Evolutionary conservation across 2,329 filamentous ascomycete genomes (phyloP), one percentile per base, ranked within the genome.

Genomic region (Colletotrichum scovillei): DNA sequence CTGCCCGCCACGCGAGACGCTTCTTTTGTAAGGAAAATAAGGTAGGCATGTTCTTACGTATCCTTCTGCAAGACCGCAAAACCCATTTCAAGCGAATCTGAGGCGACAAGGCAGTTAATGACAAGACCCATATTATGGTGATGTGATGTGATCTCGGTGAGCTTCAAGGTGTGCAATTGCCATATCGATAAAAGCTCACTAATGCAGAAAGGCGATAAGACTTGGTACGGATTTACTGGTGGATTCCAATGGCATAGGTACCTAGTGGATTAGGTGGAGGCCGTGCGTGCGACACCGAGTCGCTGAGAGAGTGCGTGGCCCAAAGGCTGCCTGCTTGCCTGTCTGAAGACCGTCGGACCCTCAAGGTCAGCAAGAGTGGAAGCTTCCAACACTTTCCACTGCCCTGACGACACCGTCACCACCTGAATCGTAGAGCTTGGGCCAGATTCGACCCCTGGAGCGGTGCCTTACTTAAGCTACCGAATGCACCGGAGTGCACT

Each of bases 321-420:
- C 67, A 49, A 70, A 56, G 63, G 64, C 53, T 74, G 72, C 72
- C 72, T 74, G 49, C 38, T 53, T 72, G 69, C 72, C 72, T 68
- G 49, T 35, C 11, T 35, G 32, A 11, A 35, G 32, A 35, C 32
- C 32, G 32, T 63, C 11, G 26, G 63, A 73, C 69, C 28, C 30
- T 76, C 66, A 68, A 69, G 42, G 67, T 70, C 65, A 77, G 69
- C 42, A 59, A 69, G 55, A 77, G 63, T 78, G 76, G 72, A 75
- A 69, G 63, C 74, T 75, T 53, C 78, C 69, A 75, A 63, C 42
- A 73, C 68, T 72, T 74, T 74, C 72, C 35, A 74, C 72, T 74
- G 58, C 53, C 71, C 58, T 74, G 69, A 55, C 63, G 32, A 63
- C 69, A 49, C 42, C 42, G 42, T 49, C 42, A 49, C 42, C 42